phyloP scores from a whole-genome alignment of 306 rosid genomes.

The Rubus idaeus region DNA sequence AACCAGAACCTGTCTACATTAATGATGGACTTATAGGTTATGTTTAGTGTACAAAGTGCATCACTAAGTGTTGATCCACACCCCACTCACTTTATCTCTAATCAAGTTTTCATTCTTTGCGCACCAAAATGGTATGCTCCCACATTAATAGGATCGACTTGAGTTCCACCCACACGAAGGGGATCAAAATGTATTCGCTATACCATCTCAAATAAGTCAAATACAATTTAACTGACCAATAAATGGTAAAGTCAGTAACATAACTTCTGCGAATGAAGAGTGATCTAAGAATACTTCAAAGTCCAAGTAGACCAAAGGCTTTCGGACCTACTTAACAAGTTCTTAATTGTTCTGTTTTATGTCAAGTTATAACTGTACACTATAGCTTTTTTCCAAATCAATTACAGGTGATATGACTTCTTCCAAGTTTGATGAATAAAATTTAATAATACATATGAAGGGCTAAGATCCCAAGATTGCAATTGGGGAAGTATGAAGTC shows the following conservation, averaged over 20 bases:
- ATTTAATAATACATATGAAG: no score
- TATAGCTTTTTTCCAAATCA: no score
- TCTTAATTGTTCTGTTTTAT: no score
- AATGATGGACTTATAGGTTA: no score
- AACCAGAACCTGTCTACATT: no score
- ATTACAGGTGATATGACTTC: no score
- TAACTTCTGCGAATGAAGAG: background rate
- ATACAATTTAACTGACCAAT: background rate
- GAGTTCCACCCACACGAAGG: slow-evolving; percentile 1
- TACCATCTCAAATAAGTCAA: background rate
- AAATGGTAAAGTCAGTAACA: background rate
- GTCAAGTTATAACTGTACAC: no score
- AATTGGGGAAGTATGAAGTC: background rate
- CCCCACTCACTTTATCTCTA: background rate
- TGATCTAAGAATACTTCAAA: background rate
- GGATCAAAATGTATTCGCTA: background rate
- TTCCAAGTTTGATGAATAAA: no score
- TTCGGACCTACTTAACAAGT: background rate
- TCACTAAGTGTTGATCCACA: no score
- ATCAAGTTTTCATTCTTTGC: background rate
- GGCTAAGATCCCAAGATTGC: no score
- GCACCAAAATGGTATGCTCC: background rate
- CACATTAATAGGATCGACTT: background rate
- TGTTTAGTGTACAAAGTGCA: no score
- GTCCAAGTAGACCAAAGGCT: background rate